Evolutionary conservation across 306 rosid genomes (phyloP), one percentile per base, ranked within the genome.

Genomic region (Carpinus fangiana): DNA sequence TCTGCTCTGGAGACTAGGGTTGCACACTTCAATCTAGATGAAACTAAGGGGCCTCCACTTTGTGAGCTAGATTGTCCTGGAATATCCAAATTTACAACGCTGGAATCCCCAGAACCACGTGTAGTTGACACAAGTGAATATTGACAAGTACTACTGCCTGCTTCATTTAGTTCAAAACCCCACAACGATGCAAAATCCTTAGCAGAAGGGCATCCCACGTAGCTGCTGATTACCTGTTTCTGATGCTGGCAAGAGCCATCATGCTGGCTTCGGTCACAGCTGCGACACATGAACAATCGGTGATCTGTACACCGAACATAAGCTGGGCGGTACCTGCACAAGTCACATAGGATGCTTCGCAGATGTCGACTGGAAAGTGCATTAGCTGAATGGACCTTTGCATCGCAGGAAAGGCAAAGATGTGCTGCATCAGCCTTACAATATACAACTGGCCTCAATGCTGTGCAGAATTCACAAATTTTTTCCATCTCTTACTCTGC

Each of bases 401-500:
- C 90, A 69, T 94, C 97, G 76, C 98, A 92, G 78, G 92, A 86
- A 17, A 94, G 95, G 77, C 98, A 94, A 60, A 94, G 96, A 79
- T 83, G 86, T 51, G 97, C 98, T 76, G 90, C 90, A 87, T 94
- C 98, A 8, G 98, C 89, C 72, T 85, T 87, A 70, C 98, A 94
- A 86, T 89, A 94, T 74, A 92, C 88, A 68, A 89, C 87, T 65
- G 97, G 91, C 87, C 92, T 92, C 80, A 82, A 67, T 56, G 78
- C 82, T 70, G 76, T 78, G 90, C 98, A 94, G 82, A 92, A 94
- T 50, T 94, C 97, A 74, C 97, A 90, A 52, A 81, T 77, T 83
- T 83, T 94, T 86, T 92, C 89, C 95, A 94, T 94, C 81, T 84
- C 71, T 80, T 21, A 66, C 74, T 56, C 20, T 56, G 55, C 53